Evolutionary conservation across 495 filamentous ascomycete species (phyloP), one percentile per base, ranked within the genome.

Genomic region (Amniculicola lignicola): DNA sequence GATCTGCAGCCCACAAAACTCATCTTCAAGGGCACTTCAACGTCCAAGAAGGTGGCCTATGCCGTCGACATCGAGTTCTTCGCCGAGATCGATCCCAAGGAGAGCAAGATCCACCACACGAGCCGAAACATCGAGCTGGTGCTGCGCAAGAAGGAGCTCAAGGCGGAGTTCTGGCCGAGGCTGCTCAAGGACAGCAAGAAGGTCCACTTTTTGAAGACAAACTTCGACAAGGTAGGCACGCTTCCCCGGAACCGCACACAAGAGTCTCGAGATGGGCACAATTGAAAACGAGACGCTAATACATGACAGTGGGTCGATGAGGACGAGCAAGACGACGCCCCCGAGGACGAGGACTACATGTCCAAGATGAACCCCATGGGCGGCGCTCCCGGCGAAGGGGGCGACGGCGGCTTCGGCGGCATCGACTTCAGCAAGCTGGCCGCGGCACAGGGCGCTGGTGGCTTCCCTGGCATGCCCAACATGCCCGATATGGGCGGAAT

Each of bases 141-240:
- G 66, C 80, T 98, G 74, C 80, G 86, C 70, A 98, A 98, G 88
- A 96, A 96, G 86, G 90, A 94, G 63, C 77, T 90, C 24, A 87
- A 88, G 72, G 77, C 83, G 54, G 88, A 89, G 66, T 97, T 84
- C 79, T 98, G 93, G 93, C 93, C 93, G 33, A 83, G 93, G 61
- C 79, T 98, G 51, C 75, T 95, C 67, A 95, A 96, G 83, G 87
- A 89, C 22, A 72, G 72, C 31, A 85, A 89, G 82, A 96, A 88
- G 79, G 68, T 85, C 46, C 93, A 97, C 77, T 98, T 93, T 83
- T 72, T 98, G 66, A 96, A 95, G 88, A 98, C 93, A 63, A 86
- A 98, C 72, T 98, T 98, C 66, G 89, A 96, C 75, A 97, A 97
- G 83, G 86, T 88, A 73, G 51, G 77, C 69, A 29, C 4, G 23